These are phyloP conservation scores for Kickxella alabastrina DNA, from an alignment of 192 early-diverging fungal genomes.

Conservation along the genomic window DNA sequence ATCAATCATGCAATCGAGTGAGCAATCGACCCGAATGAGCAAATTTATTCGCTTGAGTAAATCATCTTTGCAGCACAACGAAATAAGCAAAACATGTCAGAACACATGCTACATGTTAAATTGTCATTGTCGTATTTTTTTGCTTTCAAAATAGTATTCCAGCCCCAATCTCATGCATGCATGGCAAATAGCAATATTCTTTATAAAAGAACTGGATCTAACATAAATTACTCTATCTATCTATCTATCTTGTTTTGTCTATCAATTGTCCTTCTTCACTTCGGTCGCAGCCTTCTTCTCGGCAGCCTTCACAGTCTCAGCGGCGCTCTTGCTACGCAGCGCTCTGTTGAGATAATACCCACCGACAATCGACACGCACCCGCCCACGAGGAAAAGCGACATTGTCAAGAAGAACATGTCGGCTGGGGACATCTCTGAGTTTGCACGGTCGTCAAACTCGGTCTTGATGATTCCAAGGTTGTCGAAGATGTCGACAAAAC, in stretches of 20 bases:
- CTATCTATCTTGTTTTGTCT: neutral
- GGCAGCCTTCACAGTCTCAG: conserved; percentile 25
- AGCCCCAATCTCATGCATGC: too few species aligned
- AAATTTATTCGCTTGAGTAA: too few species aligned
- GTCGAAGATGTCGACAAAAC: conserved; percentile 38
- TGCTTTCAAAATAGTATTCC: too few species aligned
- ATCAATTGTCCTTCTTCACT: conserved; percentile 4
- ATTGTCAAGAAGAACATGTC: conserved; percentile 52
- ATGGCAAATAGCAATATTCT: too few species aligned
- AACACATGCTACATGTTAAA: too few species aligned
- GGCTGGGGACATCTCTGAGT: conserved; percentile 51
- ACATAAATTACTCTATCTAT: neutral
- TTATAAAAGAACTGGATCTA: neutral
- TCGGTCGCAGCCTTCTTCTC: conserved; percentile 16
- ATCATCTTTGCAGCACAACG: too few species aligned
- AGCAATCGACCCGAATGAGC: too few species aligned
- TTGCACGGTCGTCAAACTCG: conserved; percentile 44
- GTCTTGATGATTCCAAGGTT: conserved; percentile 47
- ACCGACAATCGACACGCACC: conserved; percentile 49
- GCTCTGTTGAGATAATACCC: conserved; percentile 51
- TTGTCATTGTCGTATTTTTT: too few species aligned
- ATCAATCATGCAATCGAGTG: too few species aligned
- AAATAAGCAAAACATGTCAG: too few species aligned
- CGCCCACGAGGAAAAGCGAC: conserved; percentile 51
- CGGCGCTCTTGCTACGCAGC: conserved; percentile 31